phyloP scores from a whole-genome alignment of 345 rosid genomes.

The Corchorus capsularis region DNA sequence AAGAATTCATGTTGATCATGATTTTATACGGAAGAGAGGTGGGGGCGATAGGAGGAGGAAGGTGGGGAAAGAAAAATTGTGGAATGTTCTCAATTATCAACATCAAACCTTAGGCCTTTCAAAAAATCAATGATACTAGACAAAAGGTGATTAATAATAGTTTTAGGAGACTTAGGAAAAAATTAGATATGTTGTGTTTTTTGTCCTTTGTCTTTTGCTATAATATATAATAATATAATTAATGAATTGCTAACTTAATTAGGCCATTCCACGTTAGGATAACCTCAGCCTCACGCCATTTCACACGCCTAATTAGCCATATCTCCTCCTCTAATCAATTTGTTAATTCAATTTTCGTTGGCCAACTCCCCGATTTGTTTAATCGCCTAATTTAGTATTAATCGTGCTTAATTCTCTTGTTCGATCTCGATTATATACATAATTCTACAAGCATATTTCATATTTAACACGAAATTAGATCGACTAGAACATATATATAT shows the following conservation, averaged over 20 bases:
- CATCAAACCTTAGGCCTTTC: conserved; percentile 28
- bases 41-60: background rate
- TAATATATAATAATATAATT: no score
- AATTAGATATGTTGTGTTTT: conserved; percentile 1
- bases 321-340: background rate
- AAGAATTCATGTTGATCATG: conserved; percentile 20
- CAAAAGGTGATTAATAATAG: conserved; percentile 34
- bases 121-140: conserved; percentile 16
- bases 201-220: conserved; percentile 28
- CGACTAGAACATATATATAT: no score
- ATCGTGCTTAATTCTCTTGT: background rate
- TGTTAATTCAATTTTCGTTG: conserved; percentile 19
- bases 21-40: conserved; percentile 23
- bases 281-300: conserved; percentile 55
- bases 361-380: conserved; percentile 10
- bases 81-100: conserved; percentile 39
- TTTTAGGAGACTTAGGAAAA: background rate
- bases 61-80: conserved; percentile 15
- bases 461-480: no score
- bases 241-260: conserved; percentile 14
- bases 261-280: conserved; percentile 39
- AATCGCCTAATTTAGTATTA: background rate
- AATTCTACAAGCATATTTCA: background rate
- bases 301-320: conserved; percentile 25
- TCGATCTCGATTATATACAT: background rate